Evolutionary conservation across 2,329 filamentous ascomycete genomes (phyloP).

Genomic region (Colletotrichum godetiae): DNA sequence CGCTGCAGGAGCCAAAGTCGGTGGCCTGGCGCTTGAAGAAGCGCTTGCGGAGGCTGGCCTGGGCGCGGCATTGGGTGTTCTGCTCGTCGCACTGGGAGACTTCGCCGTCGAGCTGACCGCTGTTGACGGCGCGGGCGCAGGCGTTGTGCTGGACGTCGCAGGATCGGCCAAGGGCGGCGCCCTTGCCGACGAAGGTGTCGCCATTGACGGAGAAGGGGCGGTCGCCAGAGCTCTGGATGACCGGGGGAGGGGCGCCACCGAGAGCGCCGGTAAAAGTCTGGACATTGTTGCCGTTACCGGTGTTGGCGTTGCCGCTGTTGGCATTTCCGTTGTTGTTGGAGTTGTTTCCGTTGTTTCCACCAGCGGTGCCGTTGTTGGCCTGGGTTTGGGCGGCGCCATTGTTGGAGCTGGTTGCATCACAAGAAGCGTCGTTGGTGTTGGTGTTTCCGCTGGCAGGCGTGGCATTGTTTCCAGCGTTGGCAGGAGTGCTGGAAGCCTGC

Average conservation of each 20-base stretch:
- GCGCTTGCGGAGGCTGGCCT: slow-evolving; percentile 38
- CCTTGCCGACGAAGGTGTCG: slow-evolving; percentile 62
- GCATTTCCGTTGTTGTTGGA: slow-evolving; percentile 24
- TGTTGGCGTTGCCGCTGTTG: slow-evolving; percentile 33
- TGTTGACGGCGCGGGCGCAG: slow-evolving; percentile 61
- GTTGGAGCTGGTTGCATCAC: slow-evolving; percentile 3
- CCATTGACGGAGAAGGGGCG: slow-evolving; percentile 65
- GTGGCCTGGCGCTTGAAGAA: slow-evolving; percentile 36
- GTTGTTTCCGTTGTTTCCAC: slow-evolving; percentile 25
- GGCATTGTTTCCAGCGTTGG: neutral
- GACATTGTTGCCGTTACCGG: slow-evolving; percentile 47
- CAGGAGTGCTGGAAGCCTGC: slow-evolving; percentile 1
- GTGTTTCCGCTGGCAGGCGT: neutral
- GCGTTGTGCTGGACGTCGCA: slow-evolving; percentile 63
- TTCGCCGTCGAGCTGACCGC: slow-evolving; percentile 49
- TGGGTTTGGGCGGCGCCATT: slow-evolving; percentile 1
- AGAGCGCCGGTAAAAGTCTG: slow-evolving; percentile 58
- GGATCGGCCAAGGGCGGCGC: slow-evolving; percentile 58
- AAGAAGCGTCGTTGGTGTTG: slow-evolving; percentile 7
- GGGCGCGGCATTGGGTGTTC: slow-evolving; percentile 49
- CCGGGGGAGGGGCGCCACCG: slow-evolving; percentile 55
- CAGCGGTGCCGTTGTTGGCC: slow-evolving; percentile 6
- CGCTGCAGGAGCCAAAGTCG: slow-evolving; percentile 59
- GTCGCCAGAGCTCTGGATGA: slow-evolving; percentile 47
- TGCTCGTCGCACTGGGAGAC: slow-evolving; percentile 57